phyloP scores from a whole-genome alignment of 129 eudicot genomes.

The Dittrichia graveolens region DNA sequence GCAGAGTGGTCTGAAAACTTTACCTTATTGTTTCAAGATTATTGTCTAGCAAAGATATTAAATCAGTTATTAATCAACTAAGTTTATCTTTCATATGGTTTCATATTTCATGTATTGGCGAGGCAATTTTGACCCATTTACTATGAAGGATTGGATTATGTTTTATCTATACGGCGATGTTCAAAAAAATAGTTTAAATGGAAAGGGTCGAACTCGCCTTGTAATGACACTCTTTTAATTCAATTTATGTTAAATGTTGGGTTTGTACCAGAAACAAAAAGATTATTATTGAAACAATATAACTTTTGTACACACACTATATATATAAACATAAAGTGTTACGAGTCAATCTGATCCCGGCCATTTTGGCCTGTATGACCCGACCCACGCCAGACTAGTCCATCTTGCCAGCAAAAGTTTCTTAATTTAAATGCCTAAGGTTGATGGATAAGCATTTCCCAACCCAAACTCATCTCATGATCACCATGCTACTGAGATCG shows the following conservation, averaged over 20 bases:
- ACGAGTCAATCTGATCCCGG: no score
- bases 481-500: neutral
- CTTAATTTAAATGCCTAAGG: neutral
- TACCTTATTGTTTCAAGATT: neutral
- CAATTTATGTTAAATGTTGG: neutral
- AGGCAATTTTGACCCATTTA: neutral
- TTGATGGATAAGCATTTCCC: conserved; percentile 21
- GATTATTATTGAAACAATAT: neutral
- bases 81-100: neutral
- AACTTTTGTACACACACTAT: no score
- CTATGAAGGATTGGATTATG: no score
- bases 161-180: no score
- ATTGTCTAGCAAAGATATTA: neutral
- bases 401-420: no score
- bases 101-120: neutral
- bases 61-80: neutral
- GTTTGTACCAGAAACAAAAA: neutral
- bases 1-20: neutral
- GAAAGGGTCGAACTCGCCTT: neutral
- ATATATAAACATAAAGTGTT: no score
- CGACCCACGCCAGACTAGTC: no score
- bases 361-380: no score
- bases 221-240: no score
- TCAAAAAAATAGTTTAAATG: neutral
- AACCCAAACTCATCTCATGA: no score